These are phyloP conservation scores for Schoenoplectus tabernaemontani DNA, from an alignment of 202 grass and related monocot species.

Conservation along the genomic window DNA sequence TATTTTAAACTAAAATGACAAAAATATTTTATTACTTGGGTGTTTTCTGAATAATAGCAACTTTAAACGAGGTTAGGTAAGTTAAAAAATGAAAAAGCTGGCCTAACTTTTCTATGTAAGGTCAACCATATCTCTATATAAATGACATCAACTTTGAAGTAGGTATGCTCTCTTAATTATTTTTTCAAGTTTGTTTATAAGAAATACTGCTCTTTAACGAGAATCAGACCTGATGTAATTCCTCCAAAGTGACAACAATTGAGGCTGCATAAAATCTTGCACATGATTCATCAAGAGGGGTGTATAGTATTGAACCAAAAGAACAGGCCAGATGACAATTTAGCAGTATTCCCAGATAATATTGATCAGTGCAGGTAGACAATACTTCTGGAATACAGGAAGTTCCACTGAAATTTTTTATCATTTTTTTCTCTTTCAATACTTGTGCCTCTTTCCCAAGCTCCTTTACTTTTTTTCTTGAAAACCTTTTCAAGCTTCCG, in stretches of 20 bases:
- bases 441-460: conserved; percentile 70
- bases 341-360: conserved; percentile 70
- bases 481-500: conserved; percentile 79
- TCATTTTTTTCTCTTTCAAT: conserved; percentile 58
- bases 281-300: conserved; percentile 58
- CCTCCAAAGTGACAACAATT: conserved; percentile 66
- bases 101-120: background rate
- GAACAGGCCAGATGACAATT: conserved; percentile 74
- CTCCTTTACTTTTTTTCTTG: conserved; percentile 75
- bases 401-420: conserved; percentile 56
- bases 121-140: conserved; percentile 1
- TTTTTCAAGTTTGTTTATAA: background rate
- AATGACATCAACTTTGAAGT: background rate
- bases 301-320: conserved; percentile 68
- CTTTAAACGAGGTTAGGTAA: no score
- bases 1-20: background rate
- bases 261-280: conserved; percentile 73
- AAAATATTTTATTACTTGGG: background rate
- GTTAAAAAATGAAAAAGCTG: no score
- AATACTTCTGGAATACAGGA: conserved; percentile 55
- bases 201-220: background rate
- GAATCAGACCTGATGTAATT: conserved; percentile 66
- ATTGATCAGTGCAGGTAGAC: conserved; percentile 63
- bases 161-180: background rate
- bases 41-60: conserved; percentile 15